phyloP scores from a whole-genome alignment of 192 early-diverging fungal species.

The Gonapodya sp. region DNA sequence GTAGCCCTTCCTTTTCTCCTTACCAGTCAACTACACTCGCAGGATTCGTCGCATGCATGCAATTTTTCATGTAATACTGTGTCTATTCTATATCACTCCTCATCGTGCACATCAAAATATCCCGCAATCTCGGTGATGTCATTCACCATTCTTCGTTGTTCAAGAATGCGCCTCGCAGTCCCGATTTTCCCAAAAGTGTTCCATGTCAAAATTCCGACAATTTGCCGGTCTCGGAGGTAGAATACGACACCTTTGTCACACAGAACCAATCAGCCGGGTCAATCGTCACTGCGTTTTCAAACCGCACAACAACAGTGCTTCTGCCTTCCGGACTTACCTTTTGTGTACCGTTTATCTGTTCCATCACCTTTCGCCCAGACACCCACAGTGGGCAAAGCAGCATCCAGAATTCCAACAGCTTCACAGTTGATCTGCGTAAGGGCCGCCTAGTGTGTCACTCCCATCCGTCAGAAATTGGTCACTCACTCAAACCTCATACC shows the following conservation, averaged over 20 bases:
- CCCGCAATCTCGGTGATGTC: neutral
- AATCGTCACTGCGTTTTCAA: conserved; percentile 15
- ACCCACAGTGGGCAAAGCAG: conserved; percentile 42
- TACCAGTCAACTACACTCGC: too few species aligned
- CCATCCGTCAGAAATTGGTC: neutral
- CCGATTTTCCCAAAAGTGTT: conserved; percentile 53
- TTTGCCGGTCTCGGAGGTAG: conserved; percentile 28
- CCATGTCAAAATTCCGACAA: conserved; percentile 43
- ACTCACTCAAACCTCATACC: neutral
- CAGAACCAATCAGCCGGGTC: conserved; percentile 29
- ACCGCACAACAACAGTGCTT: too few species aligned
- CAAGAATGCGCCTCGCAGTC: conserved; percentile 42
- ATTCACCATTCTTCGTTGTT: neutral
- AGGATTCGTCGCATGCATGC: too few species aligned
- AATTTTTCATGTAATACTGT: too few species aligned
- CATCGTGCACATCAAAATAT: neutral
- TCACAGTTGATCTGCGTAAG: conserved; percentile 36
- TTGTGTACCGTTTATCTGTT: neutral
- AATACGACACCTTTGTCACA: conserved; percentile 51
- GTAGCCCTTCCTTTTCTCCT: too few species aligned
- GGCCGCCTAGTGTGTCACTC: neutral
- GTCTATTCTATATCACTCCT: too few species aligned
- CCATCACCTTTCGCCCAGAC: conserved; percentile 33
- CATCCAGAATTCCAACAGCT: conserved; percentile 50
- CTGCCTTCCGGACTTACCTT: too few species aligned